A percentile compares a stretch with the other conserved stretches of the same genome.
Evolutionary conservation across 768 basidiomycete genomes (phyloP).

Genomic region (Russula lepida): DNA sequence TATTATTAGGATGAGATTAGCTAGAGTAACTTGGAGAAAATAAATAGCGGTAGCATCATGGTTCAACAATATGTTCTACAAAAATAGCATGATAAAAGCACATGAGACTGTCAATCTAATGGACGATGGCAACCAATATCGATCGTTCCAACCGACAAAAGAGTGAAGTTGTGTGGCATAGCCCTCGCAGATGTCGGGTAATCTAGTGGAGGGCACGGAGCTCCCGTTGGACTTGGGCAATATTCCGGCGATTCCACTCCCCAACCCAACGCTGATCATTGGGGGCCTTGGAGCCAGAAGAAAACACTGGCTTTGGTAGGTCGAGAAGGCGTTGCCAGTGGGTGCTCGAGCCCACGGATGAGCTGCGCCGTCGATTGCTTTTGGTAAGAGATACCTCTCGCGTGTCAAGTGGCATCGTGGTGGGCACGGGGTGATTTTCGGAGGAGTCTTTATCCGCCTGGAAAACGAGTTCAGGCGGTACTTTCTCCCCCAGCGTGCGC

Average conservation of each 20-base stretch:
- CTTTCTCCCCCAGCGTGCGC: slow-evolving; percentile 26
- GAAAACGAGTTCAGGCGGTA: slow-evolving; percentile 28
- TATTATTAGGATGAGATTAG: not conserved
- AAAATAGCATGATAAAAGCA: not conserved
- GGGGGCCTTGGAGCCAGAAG: slow-evolving; percentile 15
- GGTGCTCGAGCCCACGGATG: not conserved
- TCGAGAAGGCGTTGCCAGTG: slow-evolving; percentile 1
- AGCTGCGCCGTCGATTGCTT: slow-evolving; percentile 9
- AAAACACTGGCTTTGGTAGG: slow-evolving; percentile 4
- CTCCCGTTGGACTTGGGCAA: slow-evolving; percentile 18
- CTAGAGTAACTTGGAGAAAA: not conserved
- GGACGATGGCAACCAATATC: not conserved
- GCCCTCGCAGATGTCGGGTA: not conserved
- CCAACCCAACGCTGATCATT: slow-evolving; percentile 19
- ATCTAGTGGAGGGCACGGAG: slow-evolving; percentile 32
- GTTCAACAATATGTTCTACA: not conserved
- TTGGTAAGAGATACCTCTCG: not conserved
- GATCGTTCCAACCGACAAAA: not conserved
- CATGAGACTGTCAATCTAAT: not conserved
- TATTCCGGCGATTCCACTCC: slow-evolving; percentile 20
- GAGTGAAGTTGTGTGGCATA: not conserved
- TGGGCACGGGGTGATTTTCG: not conserved
- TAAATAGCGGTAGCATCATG: not conserved
- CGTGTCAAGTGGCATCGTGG: not conserved
- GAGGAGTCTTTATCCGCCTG: not conserved